Evolutionary conservation across 2,329 filamentous ascomycete genomes (phyloP), one percentile per base, ranked within the genome.

Genomic region (Pezicula rhizophila): DNA sequence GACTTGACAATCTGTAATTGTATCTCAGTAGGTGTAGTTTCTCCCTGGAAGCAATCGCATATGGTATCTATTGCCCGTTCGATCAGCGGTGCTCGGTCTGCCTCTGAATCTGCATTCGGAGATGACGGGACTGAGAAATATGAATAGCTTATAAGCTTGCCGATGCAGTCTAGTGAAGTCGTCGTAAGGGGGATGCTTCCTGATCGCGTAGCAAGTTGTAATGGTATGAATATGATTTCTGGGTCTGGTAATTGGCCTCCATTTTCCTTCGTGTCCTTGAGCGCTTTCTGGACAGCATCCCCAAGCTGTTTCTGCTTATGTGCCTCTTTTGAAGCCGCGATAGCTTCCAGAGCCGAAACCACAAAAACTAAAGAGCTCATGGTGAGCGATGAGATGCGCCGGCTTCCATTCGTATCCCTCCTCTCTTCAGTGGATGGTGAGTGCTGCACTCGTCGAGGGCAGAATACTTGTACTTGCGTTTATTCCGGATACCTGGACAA

Each of bases 1-100:
- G 93, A 97, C 71, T 99, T 97, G 66, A 99, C 89, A 59, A 99
- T 99, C 70, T 99, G 93, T 60, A 97, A 80, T 68, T 99, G 93
- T 42, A 97, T 86, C 67, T 96, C 92, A 46, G 86, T 79, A 3
- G 89, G 84, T 0, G 95, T 99, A 1, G 88, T 88, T 71, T 99
- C 93, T 64, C 93, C 92, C 65, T 97, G 91, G 66, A 99, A 99
- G 68, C 93, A 99, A 65, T 97, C 92, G 75, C 93, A 99, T 74
- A 99, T 99, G 33, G 93, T 96, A 70, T 99, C 95, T 63, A 99
- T 99, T 51, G 95, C 93, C 56, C 92, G 82, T 70, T 99, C 95
- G 64, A 99, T 99, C 57, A 99, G 76, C 14, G 92, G 91, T 4
- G 86, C 75, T 37, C 74, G 73, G 45, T 63, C 60, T 50, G 57